Percentiles rank a stretch among this genome's conserved stretches.
These are phyloP conservation scores for Nicotiana rustica DNA, from an alignment of 305 asterid species.

Conservation along the genomic window DNA sequence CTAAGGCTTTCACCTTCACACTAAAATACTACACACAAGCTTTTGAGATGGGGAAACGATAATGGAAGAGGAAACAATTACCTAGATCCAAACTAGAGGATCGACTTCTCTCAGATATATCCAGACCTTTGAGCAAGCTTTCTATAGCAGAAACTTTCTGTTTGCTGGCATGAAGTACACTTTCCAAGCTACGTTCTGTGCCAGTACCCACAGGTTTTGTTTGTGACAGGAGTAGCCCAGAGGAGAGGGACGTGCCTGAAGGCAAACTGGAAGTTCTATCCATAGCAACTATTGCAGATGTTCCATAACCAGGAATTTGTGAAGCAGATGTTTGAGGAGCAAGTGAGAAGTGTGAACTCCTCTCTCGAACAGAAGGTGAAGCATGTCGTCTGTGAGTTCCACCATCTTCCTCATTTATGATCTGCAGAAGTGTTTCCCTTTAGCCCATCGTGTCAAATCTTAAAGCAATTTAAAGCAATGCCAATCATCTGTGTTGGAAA, in stretches of 20 bases:
- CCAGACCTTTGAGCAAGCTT: slow-evolving; percentile 95
- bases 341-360: slow-evolving; percentile 67
- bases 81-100: slow-evolving; percentile 99
- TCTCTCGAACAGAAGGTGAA: slow-evolving; percentile 96
- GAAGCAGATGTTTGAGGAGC: slow-evolving; percentile 72
- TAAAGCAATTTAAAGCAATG: slow-evolving; percentile 30
- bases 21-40: slow-evolving; percentile 34
- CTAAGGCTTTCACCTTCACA: slow-evolving; percentile 15
- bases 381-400: slow-evolving; percentile 96
- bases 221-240: slow-evolving; percentile 83
- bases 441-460: slow-evolving; percentile 39
- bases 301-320: slow-evolving; percentile 89
- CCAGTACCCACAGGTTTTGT: slow-evolving; percentile 71
- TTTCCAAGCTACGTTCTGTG: slow-evolving; percentile 93
- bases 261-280: slow-evolving; percentile 85
- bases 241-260: slow-evolving; percentile 71
- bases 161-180: slow-evolving; percentile 94
- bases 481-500: background rate
- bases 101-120: slow-evolving; percentile 74
- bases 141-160: slow-evolving; percentile 98
- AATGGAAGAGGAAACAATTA: slow-evolving; percentile 54
- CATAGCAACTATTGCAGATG: slow-evolving; percentile 99
- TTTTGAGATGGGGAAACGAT: slow-evolving; percentile 36
- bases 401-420: slow-evolving; percentile 96
- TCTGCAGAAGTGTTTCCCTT: slow-evolving; percentile 53